Conservation (phyloP, 179 eudicot genomes). For the Camellia oleifera region DNA sequence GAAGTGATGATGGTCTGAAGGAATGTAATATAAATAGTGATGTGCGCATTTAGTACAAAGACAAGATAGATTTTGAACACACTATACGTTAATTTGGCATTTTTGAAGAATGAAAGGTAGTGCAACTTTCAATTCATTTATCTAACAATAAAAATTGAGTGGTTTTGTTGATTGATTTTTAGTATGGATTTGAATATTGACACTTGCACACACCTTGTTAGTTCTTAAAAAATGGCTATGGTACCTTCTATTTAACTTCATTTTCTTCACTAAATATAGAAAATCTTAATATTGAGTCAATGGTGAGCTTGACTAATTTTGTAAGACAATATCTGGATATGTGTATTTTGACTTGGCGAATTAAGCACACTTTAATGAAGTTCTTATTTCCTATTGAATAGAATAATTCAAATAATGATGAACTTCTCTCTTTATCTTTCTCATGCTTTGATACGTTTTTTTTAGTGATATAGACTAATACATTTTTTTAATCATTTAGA, state of each 20-base stretch:
- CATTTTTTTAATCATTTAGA: neutral
- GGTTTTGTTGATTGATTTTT: neutral
- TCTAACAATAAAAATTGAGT: neutral
- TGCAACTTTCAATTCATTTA: neutral
- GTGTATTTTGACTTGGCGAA: neutral
- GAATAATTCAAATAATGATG: too few species aligned
- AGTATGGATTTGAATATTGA: neutral
- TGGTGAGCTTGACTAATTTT: neutral
- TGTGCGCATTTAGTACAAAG: slow-evolving; percentile 69
- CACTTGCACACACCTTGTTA: neutral
- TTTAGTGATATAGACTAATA: neutral
- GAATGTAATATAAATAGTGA: slow-evolving; percentile 64
- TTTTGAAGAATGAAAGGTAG: slow-evolving; percentile 96
- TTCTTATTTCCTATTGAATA: too few species aligned
- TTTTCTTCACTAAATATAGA: too few species aligned
- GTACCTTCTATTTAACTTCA: neutral
- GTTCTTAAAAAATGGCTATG: neutral
- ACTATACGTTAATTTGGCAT: slow-evolving; percentile 84
- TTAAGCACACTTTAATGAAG: neutral
- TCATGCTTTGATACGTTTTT: too few species aligned
- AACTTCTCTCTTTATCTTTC: too few species aligned
- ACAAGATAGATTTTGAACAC: slow-evolving; percentile 65
- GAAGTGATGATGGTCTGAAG: slow-evolving; percentile 52
- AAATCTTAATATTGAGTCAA: too few species aligned
- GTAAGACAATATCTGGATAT: neutral